Conservation (phyloP, 176 grass and related monocot species). For the Aegilops longissima region DNA sequence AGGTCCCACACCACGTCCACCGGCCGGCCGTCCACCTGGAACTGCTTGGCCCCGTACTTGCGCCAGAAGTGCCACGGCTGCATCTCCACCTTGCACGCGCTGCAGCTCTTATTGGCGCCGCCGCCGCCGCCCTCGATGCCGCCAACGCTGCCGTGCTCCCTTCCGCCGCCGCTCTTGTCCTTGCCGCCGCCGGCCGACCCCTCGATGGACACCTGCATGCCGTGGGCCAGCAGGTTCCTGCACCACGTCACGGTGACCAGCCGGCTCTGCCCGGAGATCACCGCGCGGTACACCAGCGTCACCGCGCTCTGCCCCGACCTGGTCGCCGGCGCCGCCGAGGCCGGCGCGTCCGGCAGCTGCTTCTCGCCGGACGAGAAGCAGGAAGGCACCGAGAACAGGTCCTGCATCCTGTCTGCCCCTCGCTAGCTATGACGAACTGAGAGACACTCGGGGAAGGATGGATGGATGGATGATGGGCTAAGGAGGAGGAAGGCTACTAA, state of each 20-base stretch:
- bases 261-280: slow-evolving; percentile 54
- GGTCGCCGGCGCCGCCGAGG: slow-evolving; percentile 13
- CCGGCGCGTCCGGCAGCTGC: slow-evolving; percentile 35
- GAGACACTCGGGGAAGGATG: not conserved
- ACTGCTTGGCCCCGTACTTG: slow-evolving; percentile 71
- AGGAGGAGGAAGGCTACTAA: not conserved
- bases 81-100: slow-evolving; percentile 86
- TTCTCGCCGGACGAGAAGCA: slow-evolving; percentile 76
- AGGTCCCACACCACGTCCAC: slow-evolving; percentile 93
- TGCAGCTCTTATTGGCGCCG: slow-evolving; percentile 14
- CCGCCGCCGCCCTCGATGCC: not conserved
- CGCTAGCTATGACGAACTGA: not conserved
- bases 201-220: slow-evolving; percentile 72
- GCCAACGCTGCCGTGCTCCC: slow-evolving; percentile 16
- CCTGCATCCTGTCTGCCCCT: slow-evolving; percentile 54
- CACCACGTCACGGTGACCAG: slow-evolving; percentile 85
- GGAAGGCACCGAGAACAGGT: slow-evolving; percentile 69
- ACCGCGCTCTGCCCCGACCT: slow-evolving; percentile 58
- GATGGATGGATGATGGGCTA: not conserved
- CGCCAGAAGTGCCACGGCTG: slow-evolving; percentile 91
- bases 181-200: slow-evolving; percentile 43
- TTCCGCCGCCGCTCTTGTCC: slow-evolving; percentile 48
- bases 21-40: slow-evolving; percentile 54
- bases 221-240: slow-evolving; percentile 77
- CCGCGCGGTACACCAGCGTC: slow-evolving; percentile 57